Conservation (phyloP, 2,329 filamentous ascomycete species). For the Claviceps cyperi region DNA sequence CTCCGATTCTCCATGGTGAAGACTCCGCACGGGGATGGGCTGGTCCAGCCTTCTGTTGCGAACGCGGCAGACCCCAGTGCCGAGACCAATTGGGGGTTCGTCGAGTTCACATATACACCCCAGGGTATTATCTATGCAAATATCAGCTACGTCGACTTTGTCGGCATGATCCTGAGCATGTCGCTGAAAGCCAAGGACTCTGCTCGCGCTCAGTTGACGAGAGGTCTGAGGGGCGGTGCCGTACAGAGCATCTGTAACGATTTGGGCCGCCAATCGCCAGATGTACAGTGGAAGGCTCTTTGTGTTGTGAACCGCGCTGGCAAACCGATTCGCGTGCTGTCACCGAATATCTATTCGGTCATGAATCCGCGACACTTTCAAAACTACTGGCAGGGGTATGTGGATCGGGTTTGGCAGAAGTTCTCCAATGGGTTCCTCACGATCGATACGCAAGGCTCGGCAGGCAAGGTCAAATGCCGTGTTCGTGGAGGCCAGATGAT, state of each 20-base stretch:
- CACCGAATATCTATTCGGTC: conserved; percentile 27
- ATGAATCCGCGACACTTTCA: conserved; percentile 21
- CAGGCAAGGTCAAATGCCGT: conserved; percentile 26
- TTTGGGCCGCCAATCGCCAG: conserved; percentile 22
- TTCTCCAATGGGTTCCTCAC: conserved; percentile 24
- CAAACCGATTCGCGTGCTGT: conserved; percentile 27
- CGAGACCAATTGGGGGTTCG: conserved; percentile 32
- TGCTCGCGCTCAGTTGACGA: conserved; percentile 22
- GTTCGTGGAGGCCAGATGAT: conserved; percentile 20
- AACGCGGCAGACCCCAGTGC: conserved; percentile 29
- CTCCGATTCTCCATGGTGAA: conserved; percentile 28
- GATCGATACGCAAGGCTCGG: conserved; percentile 27
- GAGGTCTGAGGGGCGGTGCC: conserved; percentile 23
- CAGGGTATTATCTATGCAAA: conserved; percentile 29
- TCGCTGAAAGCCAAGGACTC: conserved; percentile 20
- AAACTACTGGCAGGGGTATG: conserved; percentile 30
- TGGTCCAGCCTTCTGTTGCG: conserved; percentile 34
- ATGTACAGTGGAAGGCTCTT: conserved; percentile 30
- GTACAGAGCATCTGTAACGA: conserved; percentile 27
- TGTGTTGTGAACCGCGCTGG: conserved; percentile 25
- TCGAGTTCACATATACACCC: conserved; percentile 31
- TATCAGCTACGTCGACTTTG: conserved; percentile 37
- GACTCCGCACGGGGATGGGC: conserved; percentile 15
- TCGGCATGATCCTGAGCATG: conserved; percentile 37
- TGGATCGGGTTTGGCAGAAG: conserved; percentile 30